Evolutionary conservation across 257 asterid species (phyloP), one percentile per base, ranked within the genome.

Genomic region (Fraxinus quadrangulata): DNA sequence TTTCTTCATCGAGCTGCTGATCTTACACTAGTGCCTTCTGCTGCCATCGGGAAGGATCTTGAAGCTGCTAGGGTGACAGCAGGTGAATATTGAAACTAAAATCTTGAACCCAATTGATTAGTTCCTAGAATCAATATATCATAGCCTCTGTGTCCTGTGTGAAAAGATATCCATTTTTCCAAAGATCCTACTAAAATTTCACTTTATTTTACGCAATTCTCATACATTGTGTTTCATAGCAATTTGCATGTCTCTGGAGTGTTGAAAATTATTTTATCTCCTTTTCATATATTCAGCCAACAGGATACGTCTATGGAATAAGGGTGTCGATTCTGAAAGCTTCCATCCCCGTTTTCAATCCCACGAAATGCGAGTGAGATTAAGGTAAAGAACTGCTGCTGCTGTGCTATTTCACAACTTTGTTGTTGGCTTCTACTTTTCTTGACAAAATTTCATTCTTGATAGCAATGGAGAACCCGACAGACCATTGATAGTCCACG

Each of bases 261-360:
- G 23, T 17, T 39, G 34, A 8, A 30, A 59, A 30, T 51, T 66
- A 26, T 69, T 2, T 56, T 1, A 42, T 19, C 67, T 23, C 36
- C 34, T 24, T 42, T 85, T 67, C 71, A 24, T 26, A 59, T 51
- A 77, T 73, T 73, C 94, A 91, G 98, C 84, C 34, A 88, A 89
- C 87, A 86, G 82, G 84, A 89, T 92, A 72, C 99, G 99, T 67
- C 92, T 92, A 28, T 94, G 99, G 99, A 91, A 90, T 77, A 94
- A 94, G 92, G 99, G 99, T 73, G 98, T 92, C 23, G 99, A 94
- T 86, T 92, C 98, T 10, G 98, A 92, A 77, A 92, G 97, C 85
- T 94, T 94, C 76, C 89, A 92, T 71, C 99, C 99, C 11, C 83
- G 82, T 71, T 92, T 87, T 84, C 86, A 83, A 73, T 85, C 89